These are phyloP conservation scores for Cercospora berteroae DNA, from an alignment of 2,329 filamentous ascomycete genomes.

Conservation along the genomic window DNA sequence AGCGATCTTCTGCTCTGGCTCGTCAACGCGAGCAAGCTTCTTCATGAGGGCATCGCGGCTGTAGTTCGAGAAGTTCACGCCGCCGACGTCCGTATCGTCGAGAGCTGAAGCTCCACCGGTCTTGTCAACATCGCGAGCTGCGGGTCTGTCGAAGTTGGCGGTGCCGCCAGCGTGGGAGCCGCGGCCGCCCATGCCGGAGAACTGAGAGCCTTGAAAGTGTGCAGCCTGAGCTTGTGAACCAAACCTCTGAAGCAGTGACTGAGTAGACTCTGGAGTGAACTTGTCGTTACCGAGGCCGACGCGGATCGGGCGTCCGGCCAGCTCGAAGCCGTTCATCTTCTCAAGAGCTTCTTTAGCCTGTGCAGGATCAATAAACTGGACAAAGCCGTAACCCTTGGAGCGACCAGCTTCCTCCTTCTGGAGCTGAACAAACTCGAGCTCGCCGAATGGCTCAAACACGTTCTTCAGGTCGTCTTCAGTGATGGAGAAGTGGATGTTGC, in stretches of 20 bases:
- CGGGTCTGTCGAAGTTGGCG: conserved; percentile 79
- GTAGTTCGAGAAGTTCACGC: conserved; percentile 99
- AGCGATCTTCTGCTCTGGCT: conserved; percentile 69
- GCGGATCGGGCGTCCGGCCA: conserved; percentile 93
- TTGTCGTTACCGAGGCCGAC: conserved; percentile 99
- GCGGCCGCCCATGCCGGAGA: conserved; percentile 85
- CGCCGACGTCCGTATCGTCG: conserved; percentile 95
- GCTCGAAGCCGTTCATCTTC: conserved; percentile 99
- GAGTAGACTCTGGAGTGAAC: conserved; percentile 96
- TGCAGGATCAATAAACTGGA: conserved; percentile 77
- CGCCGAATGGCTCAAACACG: conserved; percentile 96
- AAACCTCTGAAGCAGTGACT: conserved; percentile 88
- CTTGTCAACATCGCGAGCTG: conserved; percentile 78
- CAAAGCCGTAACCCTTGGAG: conserved; percentile 95
- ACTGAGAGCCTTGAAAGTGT: conserved; percentile 63
- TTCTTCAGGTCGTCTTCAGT: conserved; percentile 93
- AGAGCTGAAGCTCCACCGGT: conserved; percentile 87
- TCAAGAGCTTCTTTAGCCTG: conserved; percentile 93
- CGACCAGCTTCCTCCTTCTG: conserved; percentile 92
- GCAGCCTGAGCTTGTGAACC: conserved; percentile 62
- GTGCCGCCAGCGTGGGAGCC: conserved; percentile 74
- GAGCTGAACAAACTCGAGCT: conserved; percentile 94
- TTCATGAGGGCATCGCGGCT: conserved; percentile 98
- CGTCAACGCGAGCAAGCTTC: conserved; percentile 94
- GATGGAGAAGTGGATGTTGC: conserved; percentile 99